Evolutionary conservation across 2,329 filamentous ascomycete species (phyloP).

Genomic region (Pseudocercospora macadamiae): DNA sequence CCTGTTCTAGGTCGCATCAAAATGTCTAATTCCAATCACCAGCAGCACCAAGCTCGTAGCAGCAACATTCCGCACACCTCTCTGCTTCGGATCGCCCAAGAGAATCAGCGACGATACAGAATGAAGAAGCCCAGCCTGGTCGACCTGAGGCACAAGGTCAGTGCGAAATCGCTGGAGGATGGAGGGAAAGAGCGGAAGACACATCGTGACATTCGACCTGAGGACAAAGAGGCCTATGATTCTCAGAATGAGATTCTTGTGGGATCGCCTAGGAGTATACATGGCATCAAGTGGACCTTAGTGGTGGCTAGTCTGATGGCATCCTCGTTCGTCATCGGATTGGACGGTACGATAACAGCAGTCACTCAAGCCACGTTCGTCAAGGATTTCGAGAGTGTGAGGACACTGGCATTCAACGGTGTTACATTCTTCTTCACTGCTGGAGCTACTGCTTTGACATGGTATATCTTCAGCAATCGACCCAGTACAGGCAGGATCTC

Average conservation of each 20-base stretch:
- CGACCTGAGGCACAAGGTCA: background rate
- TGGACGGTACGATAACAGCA: conserved; percentile 16
- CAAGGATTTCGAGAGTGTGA: conserved; percentile 3
- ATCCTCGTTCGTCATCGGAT: conserved; percentile 10
- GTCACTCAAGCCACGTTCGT: conserved; percentile 15
- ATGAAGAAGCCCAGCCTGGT: background rate
- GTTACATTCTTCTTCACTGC: conserved; percentile 12
- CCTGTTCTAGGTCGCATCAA: background rate
- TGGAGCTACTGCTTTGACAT: conserved; percentile 12
- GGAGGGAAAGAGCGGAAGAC: background rate
- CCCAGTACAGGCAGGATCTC: background rate
- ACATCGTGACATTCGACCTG: conserved; percentile 1
- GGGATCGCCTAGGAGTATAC: conserved; percentile 3
- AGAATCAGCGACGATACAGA: background rate
- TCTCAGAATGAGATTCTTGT: conserved; percentile 6
- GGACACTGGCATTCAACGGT: conserved; percentile 11
- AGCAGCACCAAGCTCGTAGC: background rate
- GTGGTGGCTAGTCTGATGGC: conserved; percentile 9
- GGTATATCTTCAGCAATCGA: background rate
- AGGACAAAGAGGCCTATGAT: conserved; percentile 5
- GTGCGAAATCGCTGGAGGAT: background rate
- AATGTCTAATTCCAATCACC: background rate
- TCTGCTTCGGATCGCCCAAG: background rate
- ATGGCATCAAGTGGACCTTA: conserved; percentile 18
- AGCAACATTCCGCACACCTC: background rate